A percentile compares a stretch with the other conserved stretches of the same genome.
These are phyloP conservation scores for Begonia peltatifolia DNA, from an alignment of 306 rosid species.

Conservation along the genomic window DNA sequence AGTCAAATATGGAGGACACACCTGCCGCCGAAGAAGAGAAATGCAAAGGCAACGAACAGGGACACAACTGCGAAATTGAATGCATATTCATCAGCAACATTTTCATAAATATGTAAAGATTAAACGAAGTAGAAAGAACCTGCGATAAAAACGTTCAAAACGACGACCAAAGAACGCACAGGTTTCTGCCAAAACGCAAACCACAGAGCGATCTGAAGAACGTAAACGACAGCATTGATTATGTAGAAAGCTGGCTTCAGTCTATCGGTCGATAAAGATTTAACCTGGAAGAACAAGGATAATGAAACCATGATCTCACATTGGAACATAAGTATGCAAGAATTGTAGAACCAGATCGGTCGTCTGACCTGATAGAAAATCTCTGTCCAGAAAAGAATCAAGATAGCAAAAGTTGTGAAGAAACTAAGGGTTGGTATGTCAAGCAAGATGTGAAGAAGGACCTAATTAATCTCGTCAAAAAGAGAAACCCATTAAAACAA, in stretches of 20 bases:
- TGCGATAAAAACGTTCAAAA: slow-evolving; percentile 90
- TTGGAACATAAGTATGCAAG: no score
- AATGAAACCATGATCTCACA: no score
- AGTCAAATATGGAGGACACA: slow-evolving; percentile 7
- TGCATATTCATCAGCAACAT: no score
- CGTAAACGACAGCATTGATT: slow-evolving; percentile 73
- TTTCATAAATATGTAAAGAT: no score
- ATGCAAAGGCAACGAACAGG: slow-evolving; percentile 91
- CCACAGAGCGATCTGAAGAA: slow-evolving; percentile 80
- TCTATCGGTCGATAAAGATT: slow-evolving; percentile 84
- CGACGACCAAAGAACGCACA: slow-evolving; percentile 24
- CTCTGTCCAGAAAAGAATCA: slow-evolving; percentile 97
- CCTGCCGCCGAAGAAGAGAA: slow-evolving; percentile 99
- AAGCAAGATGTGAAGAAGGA: slow-evolving; percentile 69
- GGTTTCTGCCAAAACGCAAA: slow-evolving; percentile 88
- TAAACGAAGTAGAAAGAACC: slow-evolving; percentile 20
- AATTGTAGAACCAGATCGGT: no score
- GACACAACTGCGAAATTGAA: slow-evolving; percentile 54
- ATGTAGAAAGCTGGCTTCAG: slow-evolving; percentile 73
- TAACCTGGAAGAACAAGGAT: slow-evolving; percentile 44
- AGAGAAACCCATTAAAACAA: slow-evolving; percentile 9
- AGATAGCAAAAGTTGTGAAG: slow-evolving; percentile 83
- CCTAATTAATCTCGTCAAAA: slow-evolving; percentile 27
- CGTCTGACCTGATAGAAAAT: slow-evolving; percentile 75
- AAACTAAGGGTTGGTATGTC: slow-evolving; percentile 87